Conservation (phyloP, 352 stramenopile species). For the Pythium dissimile region DNA sequence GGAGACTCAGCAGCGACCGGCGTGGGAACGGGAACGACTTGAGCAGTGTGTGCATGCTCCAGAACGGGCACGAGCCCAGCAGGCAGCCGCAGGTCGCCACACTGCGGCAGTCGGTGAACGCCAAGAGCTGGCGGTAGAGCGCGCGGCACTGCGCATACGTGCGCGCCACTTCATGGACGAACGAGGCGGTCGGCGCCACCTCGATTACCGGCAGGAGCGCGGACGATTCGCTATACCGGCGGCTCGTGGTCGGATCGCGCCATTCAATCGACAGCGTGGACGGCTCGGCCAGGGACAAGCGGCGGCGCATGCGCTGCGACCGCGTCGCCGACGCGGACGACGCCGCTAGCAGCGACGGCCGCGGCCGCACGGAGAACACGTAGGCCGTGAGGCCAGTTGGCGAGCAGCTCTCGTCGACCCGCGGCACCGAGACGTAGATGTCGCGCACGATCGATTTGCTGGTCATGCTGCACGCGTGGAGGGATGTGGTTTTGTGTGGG, state of each 20-base stretch:
- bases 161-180: slow-evolving; percentile 38
- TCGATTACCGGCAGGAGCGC: slow-evolving; percentile 19
- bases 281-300: slow-evolving; percentile 16
- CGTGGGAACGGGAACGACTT: slow-evolving; percentile 46
- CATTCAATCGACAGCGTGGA: not conserved
- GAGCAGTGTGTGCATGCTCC: slow-evolving; percentile 44
- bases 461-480: not conserved
- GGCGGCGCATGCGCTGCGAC: slow-evolving; percentile 20
- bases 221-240: slow-evolving; percentile 14
- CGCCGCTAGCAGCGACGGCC: slow-evolving; percentile 4
- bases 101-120: slow-evolving; percentile 39
- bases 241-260: slow-evolving; percentile 12
- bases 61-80: slow-evolving; percentile 55
- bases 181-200: slow-evolving; percentile 1
- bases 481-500: too few species aligned
- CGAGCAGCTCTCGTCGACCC: slow-evolving; percentile 25
- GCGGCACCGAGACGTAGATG: slow-evolving; percentile 43
- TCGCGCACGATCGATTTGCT: slow-evolving; percentile 36
- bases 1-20: slow-evolving; percentile 43
- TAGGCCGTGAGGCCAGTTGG: slow-evolving; percentile 34
- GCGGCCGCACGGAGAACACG: slow-evolving; percentile 42
- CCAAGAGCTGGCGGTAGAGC: slow-evolving; percentile 40
- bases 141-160: slow-evolving; percentile 55
- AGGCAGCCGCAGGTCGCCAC: slow-evolving; percentile 42
- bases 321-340: not conserved